Percentiles rank a stretch among this genome's conserved stretches.
Conservation (phyloP, 805 yeast genomes). For the Ogataea sp. region DNA sequence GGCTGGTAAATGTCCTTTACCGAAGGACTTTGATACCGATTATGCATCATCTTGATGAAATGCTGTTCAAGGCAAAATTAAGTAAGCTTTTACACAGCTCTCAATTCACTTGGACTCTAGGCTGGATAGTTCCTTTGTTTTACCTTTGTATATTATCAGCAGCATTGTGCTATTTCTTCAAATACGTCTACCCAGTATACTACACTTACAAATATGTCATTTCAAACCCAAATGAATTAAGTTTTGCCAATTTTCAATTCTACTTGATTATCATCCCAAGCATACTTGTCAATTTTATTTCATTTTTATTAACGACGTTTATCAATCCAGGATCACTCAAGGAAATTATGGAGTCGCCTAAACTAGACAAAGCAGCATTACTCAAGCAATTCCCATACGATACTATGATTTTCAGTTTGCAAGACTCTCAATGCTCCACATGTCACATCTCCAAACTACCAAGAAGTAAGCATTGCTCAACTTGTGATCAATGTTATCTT, state of each 20-base stretch:
- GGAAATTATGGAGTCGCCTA: constrained; percentile 7
- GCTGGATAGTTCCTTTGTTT: constrained; percentile 38
- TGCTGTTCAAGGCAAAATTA: constrained; percentile 16
- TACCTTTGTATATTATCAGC: constrained; percentile 19
- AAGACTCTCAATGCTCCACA: constrained; percentile 30
- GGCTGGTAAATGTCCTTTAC: constrained; percentile 6
- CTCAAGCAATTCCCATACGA: constrained; percentile 26
- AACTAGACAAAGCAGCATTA: constrained; percentile 6
- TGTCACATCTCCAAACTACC: constrained; percentile 69
- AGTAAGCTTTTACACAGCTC: constrained; percentile 5
- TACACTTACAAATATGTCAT: not conserved
- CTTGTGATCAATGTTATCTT: constrained; percentile 57
- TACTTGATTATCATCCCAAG: constrained; percentile 21
- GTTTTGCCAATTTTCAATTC: not conserved
- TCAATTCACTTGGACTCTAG: constrained; percentile 12
- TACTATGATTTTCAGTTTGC: constrained; percentile 31
- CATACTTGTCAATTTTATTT: constrained; percentile 23
- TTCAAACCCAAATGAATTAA: too few relatives aligned
- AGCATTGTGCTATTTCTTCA: constrained; percentile 18
- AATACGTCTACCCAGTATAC: constrained; percentile 10
- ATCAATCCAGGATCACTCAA: constrained; percentile 35
- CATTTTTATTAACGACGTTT: constrained; percentile 31
- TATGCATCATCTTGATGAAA: constrained; percentile 15
- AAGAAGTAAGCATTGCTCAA: constrained; percentile 66
- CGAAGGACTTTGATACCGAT: not conserved